Conservation (phyloP, 768 basidiomycete species). For the Lepiota venenata region DNA sequence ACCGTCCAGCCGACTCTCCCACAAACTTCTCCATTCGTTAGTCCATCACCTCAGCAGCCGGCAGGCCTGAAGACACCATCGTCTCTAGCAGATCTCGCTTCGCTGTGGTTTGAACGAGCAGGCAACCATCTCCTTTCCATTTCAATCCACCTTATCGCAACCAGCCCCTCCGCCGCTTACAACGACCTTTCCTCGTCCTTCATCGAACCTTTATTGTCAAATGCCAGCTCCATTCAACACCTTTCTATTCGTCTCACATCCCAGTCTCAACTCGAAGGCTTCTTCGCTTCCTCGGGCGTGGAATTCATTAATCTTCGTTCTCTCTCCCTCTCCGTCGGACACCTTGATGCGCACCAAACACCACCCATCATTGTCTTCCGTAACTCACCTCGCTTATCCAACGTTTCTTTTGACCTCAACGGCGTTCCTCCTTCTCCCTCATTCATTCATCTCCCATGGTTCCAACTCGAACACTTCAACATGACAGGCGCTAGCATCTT, state of each 20-base stretch:
- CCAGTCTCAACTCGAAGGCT: not conserved
- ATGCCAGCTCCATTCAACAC: conserved; percentile 2
- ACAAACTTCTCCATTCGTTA: conserved; percentile 1
- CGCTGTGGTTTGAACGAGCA: conserved; percentile 9
- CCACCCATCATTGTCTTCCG: conserved; percentile 4
- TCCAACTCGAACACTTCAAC: not conserved
- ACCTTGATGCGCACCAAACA: not conserved
- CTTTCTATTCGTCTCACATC: conserved; percentile 4
- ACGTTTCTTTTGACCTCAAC: not conserved
- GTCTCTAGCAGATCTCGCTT: not conserved
- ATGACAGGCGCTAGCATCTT: conserved; percentile 7
- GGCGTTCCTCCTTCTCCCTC: conserved; percentile 1
- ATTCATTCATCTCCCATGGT: conserved; percentile 10
- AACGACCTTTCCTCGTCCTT: conserved; percentile 2
- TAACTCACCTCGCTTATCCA: conserved; percentile 1
- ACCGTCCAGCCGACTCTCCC: not conserved
- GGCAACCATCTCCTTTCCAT: conserved; percentile 7
- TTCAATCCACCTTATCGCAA: conserved; percentile 6
- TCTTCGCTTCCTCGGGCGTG: not conserved
- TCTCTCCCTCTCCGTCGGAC: conserved; percentile 4
- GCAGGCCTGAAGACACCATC: not conserved
- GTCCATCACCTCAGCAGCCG: not conserved
- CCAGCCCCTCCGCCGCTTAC: not conserved
- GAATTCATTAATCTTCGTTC: conserved; percentile 6
- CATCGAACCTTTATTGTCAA: not conserved